These are phyloP conservation scores for Funneliformis caledonium DNA, from an alignment of 371 early-diverging fungal genomes.

Conservation along the genomic window DNA sequence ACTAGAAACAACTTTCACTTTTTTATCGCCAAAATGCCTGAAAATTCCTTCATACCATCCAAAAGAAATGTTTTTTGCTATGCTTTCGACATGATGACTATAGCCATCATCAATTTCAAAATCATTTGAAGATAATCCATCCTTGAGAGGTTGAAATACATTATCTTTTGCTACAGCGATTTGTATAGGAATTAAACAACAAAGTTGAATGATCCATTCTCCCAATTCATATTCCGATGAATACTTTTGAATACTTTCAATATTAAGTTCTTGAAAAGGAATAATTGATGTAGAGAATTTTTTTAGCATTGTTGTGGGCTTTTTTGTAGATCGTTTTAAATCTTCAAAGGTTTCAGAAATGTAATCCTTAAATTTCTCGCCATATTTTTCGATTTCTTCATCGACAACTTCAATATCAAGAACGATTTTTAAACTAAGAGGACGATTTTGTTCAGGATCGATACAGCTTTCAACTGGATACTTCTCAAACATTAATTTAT, in stretches of 20 bases:
- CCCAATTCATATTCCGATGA: neutral
- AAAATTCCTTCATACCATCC: constrained; percentile 31
- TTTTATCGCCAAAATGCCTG: constrained; percentile 18
- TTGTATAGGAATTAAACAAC: constrained; percentile 27
- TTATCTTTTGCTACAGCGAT: constrained; percentile 16
- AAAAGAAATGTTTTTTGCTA: constrained; percentile 12
- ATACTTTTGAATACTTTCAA: neutral
- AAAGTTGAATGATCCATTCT: constrained; percentile 4
- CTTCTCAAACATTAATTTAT: constrained; percentile 11
- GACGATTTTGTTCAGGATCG: neutral
- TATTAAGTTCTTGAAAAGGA: neutral
- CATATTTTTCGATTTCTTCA: neutral
- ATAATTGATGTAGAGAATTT: constrained; percentile 1
- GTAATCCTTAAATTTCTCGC: neutral
- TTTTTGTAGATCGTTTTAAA: neutral
- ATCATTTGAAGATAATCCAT: constrained; percentile 19
- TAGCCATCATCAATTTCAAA: neutral
- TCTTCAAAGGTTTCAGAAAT: neutral
- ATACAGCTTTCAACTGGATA: neutral
- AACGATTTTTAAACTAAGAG: constrained; percentile 9
- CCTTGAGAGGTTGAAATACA: neutral
- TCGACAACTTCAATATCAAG: neutral
- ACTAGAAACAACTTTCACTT: constrained; percentile 34
- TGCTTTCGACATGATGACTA: neutral
- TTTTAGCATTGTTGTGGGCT: neutral